Evolutionary conservation across 192 early-diverging fungal species (phyloP), one percentile per base, ranked within the genome.

Genomic region (Entomortierella lignicola): DNA sequence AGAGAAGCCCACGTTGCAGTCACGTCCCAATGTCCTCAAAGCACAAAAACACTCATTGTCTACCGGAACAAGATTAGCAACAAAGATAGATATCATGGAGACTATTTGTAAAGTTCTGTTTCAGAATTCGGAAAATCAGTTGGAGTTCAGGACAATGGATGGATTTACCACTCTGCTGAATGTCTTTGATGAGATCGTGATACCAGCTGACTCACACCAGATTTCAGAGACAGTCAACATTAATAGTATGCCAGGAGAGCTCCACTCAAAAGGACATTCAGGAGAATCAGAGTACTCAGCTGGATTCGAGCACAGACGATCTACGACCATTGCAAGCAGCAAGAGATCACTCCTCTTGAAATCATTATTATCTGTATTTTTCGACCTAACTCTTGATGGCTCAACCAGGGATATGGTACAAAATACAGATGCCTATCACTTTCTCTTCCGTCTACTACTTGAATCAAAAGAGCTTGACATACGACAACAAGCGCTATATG

Each of bases 11-110:
- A 26, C 68, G 17, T 30, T 66, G 1, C 63, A 69, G 0, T 55
- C 70, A 39, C 57, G 41, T 31, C 8, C 34, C 18, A 47, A 21
- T 23, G 56, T 41, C 55, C 66, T 67, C 2, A 70, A 61, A 18
- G 52, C 66, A 8, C 50, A 64, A 37, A 67, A 69, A 42, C 55
- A 60, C n/a, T 21, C 56, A 12, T 25, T 73, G 39, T 39, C 52
- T 8, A 58, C 80, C n/a, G 62, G 60, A 34, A 70, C 65, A 13
- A 60, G 62, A 13, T 32, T 73, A 13, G 69, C 71, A 3, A 73
- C 81, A 13, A 82, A 82, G 32, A 72, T 82, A 15, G 81, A 82
- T 43, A 79, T 80, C 50, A 66, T 82, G 69, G 81, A 82, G 59
- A 82, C 81, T 8, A 47, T 82, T 1, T 82, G 81, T 61, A 82